Evolutionary conservation across 805 yeast species (phyloP).

Genomic region (Myxozyma kluyveri): DNA sequence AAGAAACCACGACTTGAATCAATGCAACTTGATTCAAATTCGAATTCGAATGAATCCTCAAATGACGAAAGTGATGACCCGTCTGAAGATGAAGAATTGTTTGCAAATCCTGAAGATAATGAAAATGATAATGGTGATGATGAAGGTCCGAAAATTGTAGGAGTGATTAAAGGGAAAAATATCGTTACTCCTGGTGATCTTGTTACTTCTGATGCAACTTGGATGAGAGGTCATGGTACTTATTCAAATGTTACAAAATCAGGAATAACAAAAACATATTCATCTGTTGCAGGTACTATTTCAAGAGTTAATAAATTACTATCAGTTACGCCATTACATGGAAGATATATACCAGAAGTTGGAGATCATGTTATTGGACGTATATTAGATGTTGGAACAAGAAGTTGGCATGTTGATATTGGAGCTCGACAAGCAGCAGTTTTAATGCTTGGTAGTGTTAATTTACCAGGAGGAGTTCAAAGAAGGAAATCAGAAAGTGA

Average conservation of each 20-base stretch:
- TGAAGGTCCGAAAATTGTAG: conserved; percentile 12
- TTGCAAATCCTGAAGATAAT: too few species aligned
- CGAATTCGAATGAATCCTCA: neutral
- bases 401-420: conserved; percentile 94
- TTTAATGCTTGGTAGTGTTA: conserved; percentile 89
- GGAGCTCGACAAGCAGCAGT: conserved; percentile 94
- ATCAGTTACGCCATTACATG: conserved; percentile 80
- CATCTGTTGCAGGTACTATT: conserved; percentile 86
- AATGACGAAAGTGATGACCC: neutral
- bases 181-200: conserved; percentile 94
- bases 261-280: conserved; percentile 7
- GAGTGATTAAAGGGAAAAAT: conserved; percentile 30
- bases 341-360: conserved; percentile 78
- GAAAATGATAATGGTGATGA: conserved; percentile 10
- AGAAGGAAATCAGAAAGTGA: conserved; percentile 93
- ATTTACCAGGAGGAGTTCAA: conserved; percentile 94
- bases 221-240: conserved; percentile 59
- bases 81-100: conserved; percentile 2
- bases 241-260: conserved; percentile 5
- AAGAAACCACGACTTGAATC: too few species aligned
- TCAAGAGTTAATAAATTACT: conserved; percentile 81
- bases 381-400: conserved; percentile 88
- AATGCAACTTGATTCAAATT: too few species aligned
- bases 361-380: conserved; percentile 96
- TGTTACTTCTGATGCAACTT: conserved; percentile 89